Conservation (phyloP, 177 flowering plant genomes). For the Vitis hybrid region DNA sequence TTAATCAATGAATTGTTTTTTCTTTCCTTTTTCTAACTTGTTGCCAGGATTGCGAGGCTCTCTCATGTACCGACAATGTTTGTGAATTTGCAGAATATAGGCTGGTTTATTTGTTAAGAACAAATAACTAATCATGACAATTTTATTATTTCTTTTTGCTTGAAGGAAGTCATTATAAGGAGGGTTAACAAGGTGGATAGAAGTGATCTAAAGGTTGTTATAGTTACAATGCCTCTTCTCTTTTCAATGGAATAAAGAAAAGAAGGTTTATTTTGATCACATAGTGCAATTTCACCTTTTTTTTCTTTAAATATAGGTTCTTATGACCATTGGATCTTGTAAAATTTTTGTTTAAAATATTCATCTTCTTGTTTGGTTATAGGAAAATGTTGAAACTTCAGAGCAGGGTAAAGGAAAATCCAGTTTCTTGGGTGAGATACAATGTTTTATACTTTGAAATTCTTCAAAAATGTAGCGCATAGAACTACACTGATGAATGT, state of each 20-base stretch:
- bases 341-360: not conserved
- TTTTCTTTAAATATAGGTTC: not conserved
- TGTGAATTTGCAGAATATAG: not conserved
- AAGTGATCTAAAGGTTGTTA: slow-evolving; percentile 27
- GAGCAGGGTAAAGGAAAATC: slow-evolving; percentile 21
- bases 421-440: slow-evolving; percentile 31
- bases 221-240: not conserved
- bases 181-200: slow-evolving; percentile 22
- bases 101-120: not conserved
- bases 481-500: not conserved
- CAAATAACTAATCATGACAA: not conserved
- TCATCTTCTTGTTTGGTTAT: slow-evolving; percentile 5
- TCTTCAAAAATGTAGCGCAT: not conserved
- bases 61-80: slow-evolving; percentile 39
- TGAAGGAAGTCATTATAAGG: slow-evolving; percentile 58
- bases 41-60: slow-evolving; percentile 24
- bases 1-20: too few species aligned
- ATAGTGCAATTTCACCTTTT: not conserved
- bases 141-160: slow-evolving; percentile 5
- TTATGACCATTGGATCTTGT: not conserved
- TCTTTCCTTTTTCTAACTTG: not conserved
- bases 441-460: not conserved
- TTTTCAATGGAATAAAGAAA: too few species aligned
- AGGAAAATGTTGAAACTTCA: slow-evolving; percentile 34
- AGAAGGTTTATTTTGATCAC: too few species aligned